Percentiles rank a stretch among this genome's conserved stretches.
These are phyloP conservation scores for Epicoccum nigrum DNA, from an alignment of 2,329 filamentous ascomycete species.

Conservation along the genomic window DNA sequence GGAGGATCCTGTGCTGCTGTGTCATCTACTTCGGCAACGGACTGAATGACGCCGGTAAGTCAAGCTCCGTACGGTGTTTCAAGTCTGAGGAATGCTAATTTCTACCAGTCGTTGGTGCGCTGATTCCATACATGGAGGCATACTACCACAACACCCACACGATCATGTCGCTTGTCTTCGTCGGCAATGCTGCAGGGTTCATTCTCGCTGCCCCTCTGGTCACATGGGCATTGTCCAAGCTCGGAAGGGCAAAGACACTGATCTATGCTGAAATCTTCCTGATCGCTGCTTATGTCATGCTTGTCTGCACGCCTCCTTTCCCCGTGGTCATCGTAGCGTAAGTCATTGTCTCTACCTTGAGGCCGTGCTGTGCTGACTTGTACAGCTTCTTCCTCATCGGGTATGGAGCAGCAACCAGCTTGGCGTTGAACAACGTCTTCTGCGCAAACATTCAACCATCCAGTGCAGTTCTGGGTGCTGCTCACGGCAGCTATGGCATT, in stretches of 20 bases:
- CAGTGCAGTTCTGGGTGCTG: slow-evolving; percentile 62
- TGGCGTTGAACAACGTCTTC: slow-evolving; percentile 64
- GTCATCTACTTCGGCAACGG: slow-evolving; percentile 72
- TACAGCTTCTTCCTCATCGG: slow-evolving; percentile 70
- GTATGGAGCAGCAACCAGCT: slow-evolving; percentile 57
- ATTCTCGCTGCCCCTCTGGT: slow-evolving; percentile 73
- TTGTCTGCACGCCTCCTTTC: slow-evolving; percentile 74
- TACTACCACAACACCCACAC: slow-evolving; percentile 79
- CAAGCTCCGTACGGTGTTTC: background rate
- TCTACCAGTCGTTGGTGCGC: slow-evolving; percentile 66
- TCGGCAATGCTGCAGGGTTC: slow-evolving; percentile 78
- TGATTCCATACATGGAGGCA: slow-evolving; percentile 81
- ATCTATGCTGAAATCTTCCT: slow-evolving; percentile 65
- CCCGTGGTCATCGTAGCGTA: slow-evolving; percentile 64
- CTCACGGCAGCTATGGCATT: slow-evolving; percentile 68
- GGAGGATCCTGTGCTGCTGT: slow-evolving; percentile 68
- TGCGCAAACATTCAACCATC: slow-evolving; percentile 60
- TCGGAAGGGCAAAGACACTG: slow-evolving; percentile 71
- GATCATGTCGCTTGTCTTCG: slow-evolving; percentile 80
- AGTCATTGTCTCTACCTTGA: slow-evolving; percentile 19
- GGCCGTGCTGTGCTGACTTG: slow-evolving; percentile 16
- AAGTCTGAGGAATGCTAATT: slow-evolving; percentile 16
- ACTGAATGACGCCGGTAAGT: slow-evolving; percentile 69
- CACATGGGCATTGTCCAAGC: slow-evolving; percentile 65
- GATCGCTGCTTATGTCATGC: slow-evolving; percentile 66